These are phyloP conservation scores for Noccaea caerulescens DNA, from an alignment of 345 rosid genomes.

Conservation along the genomic window DNA sequence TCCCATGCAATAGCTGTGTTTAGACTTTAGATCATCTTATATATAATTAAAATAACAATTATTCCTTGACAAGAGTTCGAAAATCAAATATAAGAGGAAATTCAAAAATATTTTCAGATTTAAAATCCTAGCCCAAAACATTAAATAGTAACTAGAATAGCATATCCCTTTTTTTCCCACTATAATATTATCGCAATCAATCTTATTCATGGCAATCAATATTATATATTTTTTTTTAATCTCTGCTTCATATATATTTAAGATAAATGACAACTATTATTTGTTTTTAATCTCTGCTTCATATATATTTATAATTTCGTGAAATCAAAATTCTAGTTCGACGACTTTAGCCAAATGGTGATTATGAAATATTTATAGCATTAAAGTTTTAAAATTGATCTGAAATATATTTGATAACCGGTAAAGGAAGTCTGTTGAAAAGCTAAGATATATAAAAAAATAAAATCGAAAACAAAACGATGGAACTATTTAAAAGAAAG, in stretches of 20 bases:
- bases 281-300: background rate
- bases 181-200: conserved; percentile 25
- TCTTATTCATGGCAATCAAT: conserved; percentile 37
- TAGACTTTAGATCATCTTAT: conserved; percentile 15
- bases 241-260: background rate
- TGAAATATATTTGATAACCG: background rate
- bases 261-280: background rate
- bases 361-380: background rate
- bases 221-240: conserved; percentile 6
- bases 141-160: conserved; percentile 27
- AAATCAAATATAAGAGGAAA: conserved; percentile 4
- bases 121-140: background rate
- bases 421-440: background rate
- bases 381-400: background rate
- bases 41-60: background rate
- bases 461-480: background rate
- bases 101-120: conserved; percentile 9
- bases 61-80: conserved; percentile 12
- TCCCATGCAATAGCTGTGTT: conserved; percentile 46
- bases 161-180: conserved; percentile 15
- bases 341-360: background rate
- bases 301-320: background rate
- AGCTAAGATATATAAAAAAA: too few species aligned
- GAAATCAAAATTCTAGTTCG: background rate
- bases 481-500: background rate